Percentiles rank a stretch among this genome's conserved stretches.
Conservation (phyloP, 768 basidiomycete species). For the Tephrocybe sp. region DNA sequence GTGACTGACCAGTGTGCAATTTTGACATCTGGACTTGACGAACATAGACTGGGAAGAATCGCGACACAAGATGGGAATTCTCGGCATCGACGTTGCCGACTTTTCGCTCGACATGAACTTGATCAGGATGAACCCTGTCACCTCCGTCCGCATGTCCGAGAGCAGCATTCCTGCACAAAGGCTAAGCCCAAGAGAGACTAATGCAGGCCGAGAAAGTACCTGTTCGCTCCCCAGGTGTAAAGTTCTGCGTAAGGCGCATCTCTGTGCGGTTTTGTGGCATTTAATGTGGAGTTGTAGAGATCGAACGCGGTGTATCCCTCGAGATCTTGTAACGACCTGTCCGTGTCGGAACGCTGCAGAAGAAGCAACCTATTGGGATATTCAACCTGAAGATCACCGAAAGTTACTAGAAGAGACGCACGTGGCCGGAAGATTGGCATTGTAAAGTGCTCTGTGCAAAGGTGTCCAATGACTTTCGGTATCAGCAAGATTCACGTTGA, state of each 20-base stretch:
- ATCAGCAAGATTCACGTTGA: slow-evolving; percentile 83
- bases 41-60: slow-evolving; percentile 65
- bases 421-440: slow-evolving; percentile 73
- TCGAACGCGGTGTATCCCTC: slow-evolving; percentile 94
- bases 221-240: slow-evolving; percentile 86
- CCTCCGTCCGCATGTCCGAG: slow-evolving; percentile 82
- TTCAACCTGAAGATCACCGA: background rate
- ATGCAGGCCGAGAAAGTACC: slow-evolving; percentile 40
- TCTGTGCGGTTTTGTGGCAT: slow-evolving; percentile 61
- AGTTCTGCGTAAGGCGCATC: slow-evolving; percentile 53
- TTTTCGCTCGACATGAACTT: slow-evolving; percentile 51
- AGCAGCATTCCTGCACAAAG: slow-evolving; percentile 66
- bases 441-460: slow-evolving; percentile 83
- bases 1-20: slow-evolving; percentile 73
- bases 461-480: slow-evolving; percentile 89
- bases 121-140: slow-evolving; percentile 80
- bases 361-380: slow-evolving; percentile 62
- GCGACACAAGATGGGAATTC: slow-evolving; percentile 33
- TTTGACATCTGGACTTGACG: slow-evolving; percentile 79
- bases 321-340: slow-evolving; percentile 70
- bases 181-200: background rate
- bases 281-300: slow-evolving; percentile 87
- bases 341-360: slow-evolving; percentile 71
- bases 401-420: slow-evolving; percentile 31
- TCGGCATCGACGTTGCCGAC: slow-evolving; percentile 27